Evolutionary conservation across 1,284 basidiomycete species (phyloP).

Genomic region (Gomphus bonarii): DNA sequence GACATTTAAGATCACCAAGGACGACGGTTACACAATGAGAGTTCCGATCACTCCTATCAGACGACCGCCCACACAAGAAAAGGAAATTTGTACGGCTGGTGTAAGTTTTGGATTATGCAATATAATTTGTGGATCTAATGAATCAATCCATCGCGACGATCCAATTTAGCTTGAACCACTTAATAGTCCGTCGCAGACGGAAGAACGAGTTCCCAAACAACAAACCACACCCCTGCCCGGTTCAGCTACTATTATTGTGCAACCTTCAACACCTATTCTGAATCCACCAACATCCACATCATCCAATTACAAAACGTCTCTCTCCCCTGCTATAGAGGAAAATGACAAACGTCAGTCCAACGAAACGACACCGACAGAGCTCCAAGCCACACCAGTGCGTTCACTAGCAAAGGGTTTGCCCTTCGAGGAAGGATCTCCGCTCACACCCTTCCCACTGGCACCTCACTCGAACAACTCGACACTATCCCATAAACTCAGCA

Average conservation of each 20-base stretch:
- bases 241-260: background rate
- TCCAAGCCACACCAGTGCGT: background rate
- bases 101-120: background rate
- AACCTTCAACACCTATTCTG: background rate
- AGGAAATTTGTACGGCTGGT: background rate
- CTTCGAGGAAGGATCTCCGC: background rate
- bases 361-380: background rate
- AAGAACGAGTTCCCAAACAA: background rate
- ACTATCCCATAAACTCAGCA: background rate
- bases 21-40: background rate
- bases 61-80: background rate
- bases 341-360: background rate
- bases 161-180: background rate
- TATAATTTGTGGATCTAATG: too few relatives aligned
- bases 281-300: background rate
- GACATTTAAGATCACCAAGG: conserved; percentile 5
- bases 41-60: conserved; percentile 8
- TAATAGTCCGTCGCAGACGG: background rate
- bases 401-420: background rate
- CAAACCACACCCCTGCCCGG: background rate
- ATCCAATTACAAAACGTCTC: background rate
- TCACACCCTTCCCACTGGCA: background rate
- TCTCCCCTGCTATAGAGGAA: background rate
- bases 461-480: background rate
- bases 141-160: too few relatives aligned